Conservation (phyloP, 31 red algal species). For the Porphyra umbilicalis region DNA sequence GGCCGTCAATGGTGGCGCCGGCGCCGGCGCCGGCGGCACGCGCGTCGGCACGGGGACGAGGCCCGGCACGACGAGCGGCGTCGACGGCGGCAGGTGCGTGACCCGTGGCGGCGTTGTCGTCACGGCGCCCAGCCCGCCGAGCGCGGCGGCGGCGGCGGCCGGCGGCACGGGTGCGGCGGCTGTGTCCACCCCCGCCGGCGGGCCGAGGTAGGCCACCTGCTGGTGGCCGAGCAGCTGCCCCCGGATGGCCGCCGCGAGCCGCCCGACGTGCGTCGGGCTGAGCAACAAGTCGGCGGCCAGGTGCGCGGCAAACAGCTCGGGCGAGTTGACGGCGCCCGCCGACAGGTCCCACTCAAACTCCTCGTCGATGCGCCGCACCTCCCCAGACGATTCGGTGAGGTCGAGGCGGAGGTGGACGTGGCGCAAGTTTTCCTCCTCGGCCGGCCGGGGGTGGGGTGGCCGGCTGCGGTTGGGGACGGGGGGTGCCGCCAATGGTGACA, state of each 20-base stretch:
- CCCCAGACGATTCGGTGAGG: neutral
- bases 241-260: neutral
- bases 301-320: neutral
- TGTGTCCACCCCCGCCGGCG: neutral
- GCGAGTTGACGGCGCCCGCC: neutral
- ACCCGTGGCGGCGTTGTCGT: neutral
- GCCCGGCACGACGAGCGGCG: neutral
- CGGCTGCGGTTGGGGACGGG: too few species aligned
- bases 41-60: neutral
- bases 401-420: neutral
- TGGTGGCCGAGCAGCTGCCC: neutral
- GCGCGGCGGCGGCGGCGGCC: neutral
- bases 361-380: neutral
- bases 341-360: constrained; percentile 1
- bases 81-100: neutral
- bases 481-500: too few species aligned
- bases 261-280: neutral
- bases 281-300: neutral
- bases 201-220: neutral
- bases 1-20: neutral
- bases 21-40: neutral
- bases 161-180: too few species aligned
- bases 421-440: neutral
- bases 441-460: neutral
- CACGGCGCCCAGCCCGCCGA: neutral